Evolutionary conservation across 2,329 filamentous ascomycete species (phyloP).

Genomic region (Neophaeococcomyces aloes): DNA sequence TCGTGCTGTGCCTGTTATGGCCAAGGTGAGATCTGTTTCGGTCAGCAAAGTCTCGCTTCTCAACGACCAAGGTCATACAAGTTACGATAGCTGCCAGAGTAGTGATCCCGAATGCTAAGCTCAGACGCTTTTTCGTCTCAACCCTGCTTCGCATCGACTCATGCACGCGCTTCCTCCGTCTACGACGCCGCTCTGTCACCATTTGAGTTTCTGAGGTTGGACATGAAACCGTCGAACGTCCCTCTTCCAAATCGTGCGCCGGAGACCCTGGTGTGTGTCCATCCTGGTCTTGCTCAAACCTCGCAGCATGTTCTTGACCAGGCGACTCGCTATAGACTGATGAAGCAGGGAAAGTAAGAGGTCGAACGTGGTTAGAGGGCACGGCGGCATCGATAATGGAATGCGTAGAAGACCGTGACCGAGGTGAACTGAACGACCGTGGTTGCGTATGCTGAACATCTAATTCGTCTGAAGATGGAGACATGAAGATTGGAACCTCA

Average conservation of each 20-base stretch:
- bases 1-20: slow-evolving; percentile 52
- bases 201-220: neutral
- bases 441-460: neutral
- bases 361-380: neutral
- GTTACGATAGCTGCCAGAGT: slow-evolving; percentile 49
- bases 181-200: neutral
- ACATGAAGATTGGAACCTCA: slow-evolving; percentile 7
- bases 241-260: slow-evolving; percentile 4
- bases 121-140: slow-evolving; percentile 33
- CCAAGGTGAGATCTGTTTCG: slow-evolving; percentile 58
- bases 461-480: neutral
- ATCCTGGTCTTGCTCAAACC: neutral
- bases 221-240: neutral
- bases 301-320: neutral
- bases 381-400: neutral
- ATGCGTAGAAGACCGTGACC: neutral
- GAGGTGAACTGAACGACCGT: neutral
- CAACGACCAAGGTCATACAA: slow-evolving; percentile 44
- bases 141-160: slow-evolving; percentile 3
- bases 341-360: neutral
- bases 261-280: neutral
- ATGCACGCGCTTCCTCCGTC: neutral
- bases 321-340: slow-evolving; percentile 6
- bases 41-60: slow-evolving; percentile 5
- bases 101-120: slow-evolving; percentile 56